Evolutionary conservation across 2,329 filamentous ascomycete genomes (phyloP).

Genomic region (Chlorencoelia australis): DNA sequence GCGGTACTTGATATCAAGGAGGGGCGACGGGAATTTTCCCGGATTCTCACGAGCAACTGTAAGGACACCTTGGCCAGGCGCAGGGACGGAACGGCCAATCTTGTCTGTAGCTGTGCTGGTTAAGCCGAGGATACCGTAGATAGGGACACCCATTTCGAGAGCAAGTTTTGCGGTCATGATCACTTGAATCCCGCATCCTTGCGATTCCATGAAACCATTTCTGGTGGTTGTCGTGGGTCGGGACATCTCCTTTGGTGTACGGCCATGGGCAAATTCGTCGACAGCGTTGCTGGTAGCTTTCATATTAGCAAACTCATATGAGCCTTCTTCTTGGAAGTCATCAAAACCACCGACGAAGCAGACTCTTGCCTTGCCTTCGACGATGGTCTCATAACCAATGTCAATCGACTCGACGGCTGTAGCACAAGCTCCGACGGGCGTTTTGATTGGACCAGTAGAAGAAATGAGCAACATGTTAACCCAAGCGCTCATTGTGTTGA

Average conservation of each 20-base stretch:
- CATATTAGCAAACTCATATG: slow-evolving; percentile 99
- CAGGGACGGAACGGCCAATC: slow-evolving; percentile 94
- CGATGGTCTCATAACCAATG: slow-evolving; percentile 95
- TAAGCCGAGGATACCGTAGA: slow-evolving; percentile 87
- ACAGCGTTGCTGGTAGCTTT: slow-evolving; percentile 97
- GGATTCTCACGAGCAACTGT: slow-evolving; percentile 87
- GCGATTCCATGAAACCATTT: slow-evolving; percentile 98
- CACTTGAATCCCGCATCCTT: slow-evolving; percentile 95
- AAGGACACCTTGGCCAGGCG: slow-evolving; percentile 91
- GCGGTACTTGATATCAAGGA: slow-evolving; percentile 96
- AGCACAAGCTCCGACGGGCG: slow-evolving; percentile 92
- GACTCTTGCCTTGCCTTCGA: slow-evolving; percentile 94
- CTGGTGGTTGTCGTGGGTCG: slow-evolving; percentile 92
- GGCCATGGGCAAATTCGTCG: slow-evolving; percentile 89
- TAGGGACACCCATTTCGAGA: slow-evolving; percentile 96
- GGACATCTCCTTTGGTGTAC: slow-evolving; percentile 95
- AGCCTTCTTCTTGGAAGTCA: slow-evolving; percentile 98
- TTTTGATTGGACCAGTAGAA: slow-evolving; percentile 97
- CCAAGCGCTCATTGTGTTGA: slow-evolving; percentile 99
- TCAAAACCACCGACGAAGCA: slow-evolving; percentile 98
- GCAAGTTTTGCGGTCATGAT: slow-evolving; percentile 97
- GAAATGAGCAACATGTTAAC: slow-evolving; percentile 98
- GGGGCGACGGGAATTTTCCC: slow-evolving; percentile 86
- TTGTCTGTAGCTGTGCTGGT: slow-evolving; percentile 97
- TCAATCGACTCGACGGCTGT: slow-evolving; percentile 96